Evolutionary conservation across 768 basidiomycete species (phyloP).

Genomic region (Boletus sensibilis): DNA sequence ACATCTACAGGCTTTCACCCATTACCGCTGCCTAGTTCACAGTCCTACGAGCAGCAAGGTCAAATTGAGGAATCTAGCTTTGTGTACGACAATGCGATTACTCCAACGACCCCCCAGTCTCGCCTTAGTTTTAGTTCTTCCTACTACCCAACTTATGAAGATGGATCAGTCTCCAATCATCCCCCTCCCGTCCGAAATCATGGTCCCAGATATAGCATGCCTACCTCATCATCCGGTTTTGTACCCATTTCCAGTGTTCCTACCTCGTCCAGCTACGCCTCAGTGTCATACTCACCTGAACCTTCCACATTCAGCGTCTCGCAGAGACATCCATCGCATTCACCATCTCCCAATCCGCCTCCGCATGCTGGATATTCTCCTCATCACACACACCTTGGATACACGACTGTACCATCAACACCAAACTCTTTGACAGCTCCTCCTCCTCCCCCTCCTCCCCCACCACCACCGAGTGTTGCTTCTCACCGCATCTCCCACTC

Average conservation of each 20-base stretch:
- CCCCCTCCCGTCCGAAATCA: slow-evolving; percentile 39
- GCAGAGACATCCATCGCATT: slow-evolving; percentile 43
- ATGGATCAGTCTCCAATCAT: slow-evolving; percentile 28
- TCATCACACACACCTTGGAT: slow-evolving; percentile 16
- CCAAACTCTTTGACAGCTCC: slow-evolving; percentile 2
- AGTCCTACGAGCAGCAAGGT: slow-evolving; percentile 40
- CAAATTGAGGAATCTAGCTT: slow-evolving; percentile 34
- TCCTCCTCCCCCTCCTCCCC: slow-evolving; percentile 10
- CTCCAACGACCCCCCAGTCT: slow-evolving; percentile 38
- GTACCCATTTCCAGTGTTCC: slow-evolving; percentile 46
- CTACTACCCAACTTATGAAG: slow-evolving; percentile 50
- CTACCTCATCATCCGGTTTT: slow-evolving; percentile 67
- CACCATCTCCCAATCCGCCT: slow-evolving; percentile 22
- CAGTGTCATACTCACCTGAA: slow-evolving; percentile 36
- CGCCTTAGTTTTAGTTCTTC: slow-evolving; percentile 34
- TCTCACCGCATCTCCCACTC: slow-evolving; percentile 29
- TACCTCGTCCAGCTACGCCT: slow-evolving; percentile 37
- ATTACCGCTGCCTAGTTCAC: slow-evolving; percentile 33
- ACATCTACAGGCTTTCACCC: slow-evolving; percentile 34
- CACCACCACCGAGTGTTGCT: slow-evolving; percentile 11
- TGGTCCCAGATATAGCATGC: slow-evolving; percentile 67
- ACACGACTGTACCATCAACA: slow-evolving; percentile 10
- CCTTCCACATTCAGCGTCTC: slow-evolving; percentile 32
- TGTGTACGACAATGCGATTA: slow-evolving; percentile 40
- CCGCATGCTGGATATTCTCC: slow-evolving; percentile 19